These are phyloP conservation scores for Colletotrichum noveboracense DNA, from an alignment of 2,329 filamentous ascomycete genomes.

Conservation along the genomic window DNA sequence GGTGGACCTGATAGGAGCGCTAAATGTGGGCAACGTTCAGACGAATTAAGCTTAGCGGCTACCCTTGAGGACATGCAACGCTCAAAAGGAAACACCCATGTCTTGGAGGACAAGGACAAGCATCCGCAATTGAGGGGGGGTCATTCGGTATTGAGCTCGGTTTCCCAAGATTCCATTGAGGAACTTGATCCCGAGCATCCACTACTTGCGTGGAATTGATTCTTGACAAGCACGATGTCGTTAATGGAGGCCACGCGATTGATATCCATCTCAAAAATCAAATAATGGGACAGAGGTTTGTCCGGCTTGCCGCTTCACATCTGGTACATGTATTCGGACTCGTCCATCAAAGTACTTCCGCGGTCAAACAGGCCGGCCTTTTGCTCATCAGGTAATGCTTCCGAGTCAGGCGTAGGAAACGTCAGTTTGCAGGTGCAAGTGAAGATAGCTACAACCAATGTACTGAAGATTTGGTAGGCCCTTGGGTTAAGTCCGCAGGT, in stretches of 20 bases:
- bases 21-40: background rate
- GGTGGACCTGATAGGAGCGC: background rate
- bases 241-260: background rate
- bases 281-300: background rate
- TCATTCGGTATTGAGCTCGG: background rate
- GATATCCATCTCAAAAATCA: background rate
- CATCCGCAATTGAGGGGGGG: background rate
- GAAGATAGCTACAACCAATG: background rate
- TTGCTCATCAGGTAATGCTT: background rate
- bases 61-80: background rate
- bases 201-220: background rate
- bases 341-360: background rate
- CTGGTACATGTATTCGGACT: background rate
- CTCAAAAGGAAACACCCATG: background rate
- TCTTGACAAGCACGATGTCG: background rate
- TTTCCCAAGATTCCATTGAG: background rate
- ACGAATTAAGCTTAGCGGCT: constrained; percentile 6
- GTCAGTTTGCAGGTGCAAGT: background rate
- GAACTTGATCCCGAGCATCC: background rate
- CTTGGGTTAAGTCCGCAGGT: background rate
- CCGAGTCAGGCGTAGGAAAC: background rate
- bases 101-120: background rate
- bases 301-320: background rate
- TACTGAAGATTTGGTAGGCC: background rate
- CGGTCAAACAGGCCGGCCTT: background rate